Conservation (phyloP, 1,139 yeast species). For the Eremothecium cymbalariae region DNA sequence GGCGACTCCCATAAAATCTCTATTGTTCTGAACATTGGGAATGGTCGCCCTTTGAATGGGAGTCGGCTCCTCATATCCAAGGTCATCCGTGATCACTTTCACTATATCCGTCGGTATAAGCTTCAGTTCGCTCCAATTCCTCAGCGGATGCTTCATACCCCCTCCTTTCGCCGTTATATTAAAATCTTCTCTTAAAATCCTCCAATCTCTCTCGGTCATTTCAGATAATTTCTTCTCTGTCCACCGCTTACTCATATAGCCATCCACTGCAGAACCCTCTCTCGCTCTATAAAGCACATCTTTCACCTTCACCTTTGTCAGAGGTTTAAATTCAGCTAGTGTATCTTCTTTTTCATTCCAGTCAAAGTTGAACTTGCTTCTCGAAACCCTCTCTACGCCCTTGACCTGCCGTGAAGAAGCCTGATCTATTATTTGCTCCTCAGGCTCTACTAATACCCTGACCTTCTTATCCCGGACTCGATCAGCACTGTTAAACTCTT, state of each 20-base stretch:
- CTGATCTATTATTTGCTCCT: too few relatives aligned
- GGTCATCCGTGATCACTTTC: constrained; percentile 32
- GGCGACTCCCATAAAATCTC: constrained; percentile 82
- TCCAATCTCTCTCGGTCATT: constrained; percentile 85
- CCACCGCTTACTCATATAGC: constrained; percentile 50
- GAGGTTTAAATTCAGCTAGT: constrained; percentile 37
- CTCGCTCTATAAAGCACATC: constrained; percentile 15
- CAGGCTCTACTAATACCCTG: too few relatives aligned
- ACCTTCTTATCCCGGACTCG: too few relatives aligned
- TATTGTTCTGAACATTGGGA: constrained; percentile 50
- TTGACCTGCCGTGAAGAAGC: too few relatives aligned
- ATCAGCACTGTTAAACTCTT: too few relatives aligned
- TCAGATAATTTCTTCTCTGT: constrained; percentile 48
- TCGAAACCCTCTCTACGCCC: too few relatives aligned
- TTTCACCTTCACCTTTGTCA: constrained; percentile 30
- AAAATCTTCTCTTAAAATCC: constrained; percentile 74
- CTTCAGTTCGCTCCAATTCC: constrained; percentile 62
- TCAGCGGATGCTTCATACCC: constrained; percentile 47
- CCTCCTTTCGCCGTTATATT: constrained; percentile 54
- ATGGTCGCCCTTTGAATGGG: constrained; percentile 87
- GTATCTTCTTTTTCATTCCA: constrained; percentile 72
- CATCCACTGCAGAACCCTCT: constrained; percentile 13
- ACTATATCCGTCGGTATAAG: constrained; percentile 40
- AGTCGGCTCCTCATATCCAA: constrained; percentile 59
- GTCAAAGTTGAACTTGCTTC: constrained; percentile 51